Percentiles rank a stretch among this genome's conserved stretches.
Conservation (phyloP, 2,329 filamentous ascomycete genomes). For the Colletotrichum brevisporum region DNA sequence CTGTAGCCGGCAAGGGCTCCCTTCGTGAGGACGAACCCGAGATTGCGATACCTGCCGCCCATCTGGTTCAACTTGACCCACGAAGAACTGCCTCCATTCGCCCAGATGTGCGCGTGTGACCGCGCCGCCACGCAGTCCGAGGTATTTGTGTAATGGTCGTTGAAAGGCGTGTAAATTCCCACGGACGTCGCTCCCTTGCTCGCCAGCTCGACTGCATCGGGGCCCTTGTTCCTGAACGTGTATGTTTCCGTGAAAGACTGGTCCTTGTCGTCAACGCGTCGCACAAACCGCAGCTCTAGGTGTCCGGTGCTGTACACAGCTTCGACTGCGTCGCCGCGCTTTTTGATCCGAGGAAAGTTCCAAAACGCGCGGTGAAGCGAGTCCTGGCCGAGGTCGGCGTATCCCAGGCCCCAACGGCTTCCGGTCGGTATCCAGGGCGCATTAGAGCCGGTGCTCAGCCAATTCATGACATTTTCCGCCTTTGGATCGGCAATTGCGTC, state of each 20-base stretch:
- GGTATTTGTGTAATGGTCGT: slow-evolving; percentile 39
- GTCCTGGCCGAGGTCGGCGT: slow-evolving; percentile 22
- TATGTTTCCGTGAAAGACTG: slow-evolving; percentile 30
- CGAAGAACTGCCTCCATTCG: slow-evolving; percentile 19
- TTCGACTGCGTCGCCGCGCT: neutral
- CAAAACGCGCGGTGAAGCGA: slow-evolving; percentile 26
- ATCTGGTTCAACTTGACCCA: slow-evolving; percentile 38
- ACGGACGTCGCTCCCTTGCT: slow-evolving; percentile 20
- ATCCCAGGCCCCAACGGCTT: slow-evolving; percentile 36
- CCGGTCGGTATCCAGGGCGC: slow-evolving; percentile 31
- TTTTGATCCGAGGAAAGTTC: slow-evolving; percentile 20
- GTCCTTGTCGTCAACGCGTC: neutral
- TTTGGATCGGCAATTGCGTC: slow-evolving; percentile 11
- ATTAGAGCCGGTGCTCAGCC: slow-evolving; percentile 31
- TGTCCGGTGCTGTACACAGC: neutral
- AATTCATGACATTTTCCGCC: slow-evolving; percentile 16
- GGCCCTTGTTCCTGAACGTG: slow-evolving; percentile 30
- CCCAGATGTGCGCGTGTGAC: slow-evolving; percentile 30
- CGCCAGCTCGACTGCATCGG: slow-evolving; percentile 6
- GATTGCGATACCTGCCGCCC: slow-evolving; percentile 27
- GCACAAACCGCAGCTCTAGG: neutral
- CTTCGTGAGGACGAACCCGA: slow-evolving; percentile 30
- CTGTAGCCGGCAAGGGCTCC: slow-evolving; percentile 34
- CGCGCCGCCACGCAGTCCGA: slow-evolving; percentile 19
- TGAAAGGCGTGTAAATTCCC: slow-evolving; percentile 30